phyloP scores from a whole-genome alignment of 2,329 filamentous ascomycete species.

The Nothophoma quercina region DNA sequence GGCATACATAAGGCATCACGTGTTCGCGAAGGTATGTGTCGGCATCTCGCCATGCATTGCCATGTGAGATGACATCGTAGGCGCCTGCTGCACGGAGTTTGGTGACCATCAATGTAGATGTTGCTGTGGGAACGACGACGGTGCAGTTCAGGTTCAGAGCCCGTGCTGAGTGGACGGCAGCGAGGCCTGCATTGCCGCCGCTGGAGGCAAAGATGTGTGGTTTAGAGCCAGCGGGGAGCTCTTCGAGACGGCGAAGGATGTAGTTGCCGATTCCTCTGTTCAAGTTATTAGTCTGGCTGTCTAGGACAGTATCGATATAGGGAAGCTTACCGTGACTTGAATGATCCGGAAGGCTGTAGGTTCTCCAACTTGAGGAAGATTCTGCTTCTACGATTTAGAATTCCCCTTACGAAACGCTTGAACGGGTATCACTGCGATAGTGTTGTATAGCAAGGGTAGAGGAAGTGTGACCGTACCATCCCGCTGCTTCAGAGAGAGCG shows the following conservation, averaged over 20 bases:
- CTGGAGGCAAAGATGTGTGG: conserved; percentile 80
- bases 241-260: conserved; percentile 62
- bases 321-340: conserved; percentile 70
- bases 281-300: conserved; percentile 16
- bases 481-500: conserved; percentile 71
- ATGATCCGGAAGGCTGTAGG: conserved; percentile 83
- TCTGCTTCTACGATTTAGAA: conserved; percentile 61
- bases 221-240: conserved; percentile 41
- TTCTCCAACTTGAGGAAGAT: conserved; percentile 87
- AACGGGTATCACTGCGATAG: neutral
- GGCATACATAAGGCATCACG: conserved; percentile 56
- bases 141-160: conserved; percentile 72
- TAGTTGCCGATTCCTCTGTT: conserved; percentile 72
- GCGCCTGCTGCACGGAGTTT: conserved; percentile 74
- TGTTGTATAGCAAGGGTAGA: neutral
- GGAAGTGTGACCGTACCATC: conserved; percentile 66
- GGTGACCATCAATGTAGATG: conserved; percentile 72
- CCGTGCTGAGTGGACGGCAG: conserved; percentile 75
- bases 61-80: conserved; percentile 72
- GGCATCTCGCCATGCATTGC: conserved; percentile 73
- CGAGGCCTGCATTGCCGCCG: conserved; percentile 85
- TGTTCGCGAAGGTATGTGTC: conserved; percentile 70
- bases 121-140: conserved; percentile 74
- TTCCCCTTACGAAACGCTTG: conserved; percentile 28
- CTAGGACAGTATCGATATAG: neutral